phyloP scores from a whole-genome alignment of 805 yeast species.

The Schizosaccharomyces octosporus region DNA sequence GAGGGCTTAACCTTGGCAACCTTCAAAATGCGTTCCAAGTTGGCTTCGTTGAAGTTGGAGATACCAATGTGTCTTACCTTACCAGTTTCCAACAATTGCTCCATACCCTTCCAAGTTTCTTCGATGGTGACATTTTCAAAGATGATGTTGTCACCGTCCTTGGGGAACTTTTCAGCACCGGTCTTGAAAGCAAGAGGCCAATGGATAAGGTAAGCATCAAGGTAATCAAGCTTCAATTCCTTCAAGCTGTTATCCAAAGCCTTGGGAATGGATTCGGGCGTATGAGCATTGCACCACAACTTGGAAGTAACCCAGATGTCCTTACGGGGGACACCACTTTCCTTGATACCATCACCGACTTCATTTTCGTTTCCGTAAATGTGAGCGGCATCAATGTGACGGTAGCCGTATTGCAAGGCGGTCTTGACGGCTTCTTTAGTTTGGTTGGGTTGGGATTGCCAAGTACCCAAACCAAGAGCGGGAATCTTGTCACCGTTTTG shows the following conservation, averaged over 20 bases:
- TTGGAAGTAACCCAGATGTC: constrained; percentile 23
- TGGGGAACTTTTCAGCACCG: constrained; percentile 15
- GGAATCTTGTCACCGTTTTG: constrained; percentile 39
- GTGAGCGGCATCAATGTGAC: constrained; percentile 56
- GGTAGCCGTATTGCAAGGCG: constrained; percentile 41
- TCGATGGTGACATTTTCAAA: constrained; percentile 14
- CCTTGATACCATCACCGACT: constrained; percentile 24
- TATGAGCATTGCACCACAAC: constrained; percentile 16
- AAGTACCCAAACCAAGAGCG: constrained; percentile 46
- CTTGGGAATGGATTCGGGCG: constrained; percentile 14
- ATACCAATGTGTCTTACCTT: constrained; percentile 49
- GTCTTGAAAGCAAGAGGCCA: constrained; percentile 45
- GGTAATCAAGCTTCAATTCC: constrained; percentile 45
- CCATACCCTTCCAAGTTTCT: constrained; percentile 40
- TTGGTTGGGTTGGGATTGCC: constrained; percentile 25
- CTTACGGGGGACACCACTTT: constrained; percentile 25
- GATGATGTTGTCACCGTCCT: constrained; percentile 19
- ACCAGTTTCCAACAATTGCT: constrained; percentile 26
- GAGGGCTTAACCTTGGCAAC: constrained; percentile 35
- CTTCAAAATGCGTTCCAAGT: constrained; percentile 26
- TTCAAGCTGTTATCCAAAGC: constrained; percentile 35
- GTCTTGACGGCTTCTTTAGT: constrained; percentile 28
- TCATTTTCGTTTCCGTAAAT: constrained; percentile 42
- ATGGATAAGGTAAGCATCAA: constrained; percentile 56
- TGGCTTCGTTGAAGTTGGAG: constrained; percentile 38